Evolutionary conservation across 495 filamentous ascomycete genomes (phyloP).

Genomic region (Clavariopsis aquatica): DNA sequence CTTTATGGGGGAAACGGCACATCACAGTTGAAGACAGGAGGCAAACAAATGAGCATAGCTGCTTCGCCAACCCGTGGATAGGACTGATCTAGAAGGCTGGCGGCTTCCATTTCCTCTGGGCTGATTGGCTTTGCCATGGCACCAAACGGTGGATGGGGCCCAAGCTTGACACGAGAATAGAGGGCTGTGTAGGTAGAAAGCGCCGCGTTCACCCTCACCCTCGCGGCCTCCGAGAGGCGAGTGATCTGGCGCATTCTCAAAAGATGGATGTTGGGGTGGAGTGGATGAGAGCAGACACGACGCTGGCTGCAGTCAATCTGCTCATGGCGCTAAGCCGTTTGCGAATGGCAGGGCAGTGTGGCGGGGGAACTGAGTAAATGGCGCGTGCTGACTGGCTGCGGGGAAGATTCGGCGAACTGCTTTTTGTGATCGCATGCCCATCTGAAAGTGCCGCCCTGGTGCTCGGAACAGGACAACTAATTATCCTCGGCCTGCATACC

Average conservation of each 20-base stretch:
- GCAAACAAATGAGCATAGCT: neutral
- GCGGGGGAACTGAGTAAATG: neutral
- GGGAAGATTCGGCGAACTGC: constrained; percentile 3
- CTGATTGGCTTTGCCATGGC: neutral
- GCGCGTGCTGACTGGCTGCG: neutral
- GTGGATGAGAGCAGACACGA: neutral
- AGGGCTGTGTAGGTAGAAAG: neutral
- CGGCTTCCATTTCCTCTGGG: neutral
- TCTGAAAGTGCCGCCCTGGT: neutral
- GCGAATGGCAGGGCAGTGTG: neutral
- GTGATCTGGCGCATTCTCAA: neutral
- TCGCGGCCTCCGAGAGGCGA: neutral
- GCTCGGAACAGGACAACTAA: neutral
- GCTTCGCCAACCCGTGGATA: neutral
- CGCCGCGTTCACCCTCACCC: neutral
- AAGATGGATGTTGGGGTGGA: neutral
- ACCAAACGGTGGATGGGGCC: neutral
- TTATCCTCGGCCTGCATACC: neutral
- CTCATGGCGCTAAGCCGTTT: neutral
- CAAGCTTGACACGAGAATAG: neutral
- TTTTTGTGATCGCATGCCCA: neutral
- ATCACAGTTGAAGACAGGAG: neutral
- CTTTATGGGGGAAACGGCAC: neutral
- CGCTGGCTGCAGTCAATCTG: neutral
- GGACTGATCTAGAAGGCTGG: neutral